Conservation (phyloP, 1,139 yeast genomes). For the Hemisphaericaspora subhashii region DNA sequence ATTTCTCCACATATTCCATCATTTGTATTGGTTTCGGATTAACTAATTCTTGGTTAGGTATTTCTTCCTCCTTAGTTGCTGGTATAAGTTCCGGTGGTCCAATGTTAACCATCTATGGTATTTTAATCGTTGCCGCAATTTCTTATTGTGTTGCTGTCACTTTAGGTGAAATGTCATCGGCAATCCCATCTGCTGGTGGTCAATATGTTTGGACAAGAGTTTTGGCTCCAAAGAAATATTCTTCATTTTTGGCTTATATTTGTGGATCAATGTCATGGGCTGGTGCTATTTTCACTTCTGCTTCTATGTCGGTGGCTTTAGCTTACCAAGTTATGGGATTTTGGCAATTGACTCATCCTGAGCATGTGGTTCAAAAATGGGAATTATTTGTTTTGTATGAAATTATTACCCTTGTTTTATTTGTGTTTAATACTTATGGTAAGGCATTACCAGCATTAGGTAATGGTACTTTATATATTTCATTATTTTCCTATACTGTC, state of each 20-base stretch:
- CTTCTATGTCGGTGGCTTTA: constrained; percentile 53
- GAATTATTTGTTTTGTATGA: constrained; percentile 53
- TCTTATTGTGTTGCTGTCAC: constrained; percentile 42
- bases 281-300: constrained; percentile 56
- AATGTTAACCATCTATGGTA: constrained; percentile 64
- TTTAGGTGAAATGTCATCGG: constrained; percentile 50
- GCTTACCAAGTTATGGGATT: constrained; percentile 51
- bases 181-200: constrained; percentile 60
- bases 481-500: constrained; percentile 35
- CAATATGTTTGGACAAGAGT: constrained; percentile 62
- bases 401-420: constrained; percentile 31
- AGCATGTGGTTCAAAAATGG: constrained; percentile 47
- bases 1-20: constrained; percentile 54
- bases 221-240: constrained; percentile 50
- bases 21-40: constrained; percentile 69
- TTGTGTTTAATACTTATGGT: constrained; percentile 40
- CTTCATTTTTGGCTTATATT: constrained; percentile 49
- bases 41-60: constrained; percentile 63
- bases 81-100: constrained; percentile 72
- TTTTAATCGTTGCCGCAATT: constrained; percentile 55
- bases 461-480: constrained; percentile 35
- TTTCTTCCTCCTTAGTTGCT: constrained; percentile 59
- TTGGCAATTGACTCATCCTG: constrained; percentile 47
- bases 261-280: constrained; percentile 61
- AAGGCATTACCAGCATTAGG: constrained; percentile 36